These are phyloP conservation scores for Liriodendron chinense DNA, from an alignment of 164 flowering plant species.

Conservation along the genomic window DNA sequence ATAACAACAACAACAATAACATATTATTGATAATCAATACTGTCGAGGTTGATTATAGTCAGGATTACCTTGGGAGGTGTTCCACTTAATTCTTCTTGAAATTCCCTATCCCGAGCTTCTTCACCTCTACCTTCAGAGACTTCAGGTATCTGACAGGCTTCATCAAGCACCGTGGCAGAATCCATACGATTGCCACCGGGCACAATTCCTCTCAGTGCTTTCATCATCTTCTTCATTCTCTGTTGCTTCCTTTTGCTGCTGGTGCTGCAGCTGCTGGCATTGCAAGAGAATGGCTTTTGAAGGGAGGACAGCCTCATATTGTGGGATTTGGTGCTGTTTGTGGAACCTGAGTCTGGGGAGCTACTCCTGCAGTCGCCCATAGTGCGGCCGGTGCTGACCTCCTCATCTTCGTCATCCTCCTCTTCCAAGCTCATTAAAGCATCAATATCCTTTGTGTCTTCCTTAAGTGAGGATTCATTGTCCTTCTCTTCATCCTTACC, in stretches of 20 bases:
- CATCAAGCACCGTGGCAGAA: conserved; percentile 65
- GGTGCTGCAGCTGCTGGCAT: conserved; percentile 13
- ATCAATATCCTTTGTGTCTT: conserved; percentile 74
- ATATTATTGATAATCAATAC: background rate
- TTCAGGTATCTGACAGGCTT: conserved; percentile 77
- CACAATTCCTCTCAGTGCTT: conserved; percentile 56
- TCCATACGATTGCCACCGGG: conserved; percentile 71
- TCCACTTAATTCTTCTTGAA: background rate
- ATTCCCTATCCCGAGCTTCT: conserved; percentile 41
- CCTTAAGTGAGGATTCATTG: conserved; percentile 37
- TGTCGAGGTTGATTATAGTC: background rate
- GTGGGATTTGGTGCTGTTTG: conserved; percentile 26
- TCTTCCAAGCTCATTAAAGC: conserved; percentile 63
- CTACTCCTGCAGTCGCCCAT: conserved; percentile 33
- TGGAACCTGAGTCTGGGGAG: conserved; percentile 58
- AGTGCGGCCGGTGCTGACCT: conserved; percentile 67
- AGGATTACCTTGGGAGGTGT: background rate
- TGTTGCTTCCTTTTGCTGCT: conserved; percentile 37
- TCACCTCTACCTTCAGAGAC: conserved; percentile 69
- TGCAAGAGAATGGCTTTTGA: conserved; percentile 29
- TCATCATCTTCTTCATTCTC: conserved; percentile 67
- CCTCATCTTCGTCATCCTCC: conserved; percentile 61
- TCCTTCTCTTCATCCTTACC: conserved; percentile 1
- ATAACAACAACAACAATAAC: too few relatives aligned
- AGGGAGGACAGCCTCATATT: conserved; percentile 26